phyloP scores from a whole-genome alignment of 352 stramenopile species.

The Pythium plurisporium region DNA sequence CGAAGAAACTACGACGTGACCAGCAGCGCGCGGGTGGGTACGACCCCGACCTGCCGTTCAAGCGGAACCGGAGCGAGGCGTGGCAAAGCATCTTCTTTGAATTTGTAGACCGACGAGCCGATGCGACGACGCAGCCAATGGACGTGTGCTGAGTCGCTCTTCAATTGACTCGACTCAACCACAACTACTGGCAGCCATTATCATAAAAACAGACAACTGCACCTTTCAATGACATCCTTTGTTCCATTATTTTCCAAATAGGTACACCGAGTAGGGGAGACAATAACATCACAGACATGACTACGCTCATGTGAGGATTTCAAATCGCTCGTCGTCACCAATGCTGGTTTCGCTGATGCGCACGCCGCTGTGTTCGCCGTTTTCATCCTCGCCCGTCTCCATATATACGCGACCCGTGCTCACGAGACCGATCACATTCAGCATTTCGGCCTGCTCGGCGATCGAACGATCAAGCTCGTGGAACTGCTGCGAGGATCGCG shows the following conservation, averaged over 20 bases:
- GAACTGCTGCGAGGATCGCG: conserved; percentile 62
- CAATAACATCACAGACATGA: too few relatives aligned
- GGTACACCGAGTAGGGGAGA: too few relatives aligned
- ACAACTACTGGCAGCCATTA: too few relatives aligned
- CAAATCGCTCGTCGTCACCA: conserved; percentile 54
- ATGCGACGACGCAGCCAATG: conserved; percentile 18
- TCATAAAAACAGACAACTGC: too few relatives aligned
- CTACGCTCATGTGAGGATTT: conserved; percentile 47
- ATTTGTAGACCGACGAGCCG: conserved; percentile 26
- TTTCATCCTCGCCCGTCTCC: conserved; percentile 43
- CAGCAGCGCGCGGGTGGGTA: conserved; percentile 80
- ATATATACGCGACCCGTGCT: conserved; percentile 74
- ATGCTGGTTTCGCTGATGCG: conserved; percentile 57
- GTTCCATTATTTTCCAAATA: not conserved
- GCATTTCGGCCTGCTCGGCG: conserved; percentile 63
- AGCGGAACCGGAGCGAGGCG: conserved; percentile 73
- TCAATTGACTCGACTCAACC: too few relatives aligned
- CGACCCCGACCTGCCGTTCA: conserved; percentile 71
- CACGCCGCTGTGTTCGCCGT: conserved; percentile 35
- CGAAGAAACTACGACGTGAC: conserved; percentile 71
- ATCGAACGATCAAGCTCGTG: conserved; percentile 71
- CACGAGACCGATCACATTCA: conserved; percentile 73
- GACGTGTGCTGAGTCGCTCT: conserved; percentile 19
- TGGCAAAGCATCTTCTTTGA: conserved; percentile 77
- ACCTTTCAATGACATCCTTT: not conserved